phyloP scores from a whole-genome alignment of 495 filamentous ascomycete genomes.

The Pseudomonodictys pantanalensis region DNA sequence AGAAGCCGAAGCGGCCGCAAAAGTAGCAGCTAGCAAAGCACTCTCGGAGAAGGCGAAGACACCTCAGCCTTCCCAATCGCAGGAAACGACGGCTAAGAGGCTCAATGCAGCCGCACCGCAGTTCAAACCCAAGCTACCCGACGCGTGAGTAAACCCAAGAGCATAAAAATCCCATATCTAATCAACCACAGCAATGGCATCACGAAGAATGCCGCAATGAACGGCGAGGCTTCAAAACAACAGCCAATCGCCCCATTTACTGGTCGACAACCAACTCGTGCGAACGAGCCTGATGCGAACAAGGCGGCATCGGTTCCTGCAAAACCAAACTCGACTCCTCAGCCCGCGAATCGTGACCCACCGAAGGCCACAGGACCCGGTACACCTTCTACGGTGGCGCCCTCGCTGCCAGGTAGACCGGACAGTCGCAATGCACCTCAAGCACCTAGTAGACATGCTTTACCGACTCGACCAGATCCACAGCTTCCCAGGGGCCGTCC shows the following conservation, averaged over 20 bases:
- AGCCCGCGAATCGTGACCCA: neutral
- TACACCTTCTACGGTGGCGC: neutral
- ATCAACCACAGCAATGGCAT: slow-evolving; percentile 17
- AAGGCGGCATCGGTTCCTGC: no score
- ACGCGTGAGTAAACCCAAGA: slow-evolving; percentile 21
- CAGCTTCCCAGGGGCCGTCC: slow-evolving; percentile 21
- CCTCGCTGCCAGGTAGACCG: slow-evolving; percentile 1
- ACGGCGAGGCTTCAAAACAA: slow-evolving; percentile 14
- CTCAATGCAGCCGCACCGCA: slow-evolving; percentile 36
- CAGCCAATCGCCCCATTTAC: no score
- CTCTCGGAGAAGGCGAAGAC: slow-evolving; percentile 26
- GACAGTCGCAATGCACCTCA: slow-evolving; percentile 10
- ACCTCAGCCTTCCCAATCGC: slow-evolving; percentile 31
- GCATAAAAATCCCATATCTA: neutral
- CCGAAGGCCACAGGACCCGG: neutral
- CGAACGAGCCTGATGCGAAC: neutral
- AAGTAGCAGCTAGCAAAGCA: neutral
- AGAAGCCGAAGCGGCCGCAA: slow-evolving; percentile 19
- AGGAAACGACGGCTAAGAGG: neutral
- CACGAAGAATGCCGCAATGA: slow-evolving; percentile 14
- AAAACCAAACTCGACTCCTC: no score
- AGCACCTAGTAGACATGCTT: slow-evolving; percentile 19
- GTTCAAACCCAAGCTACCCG: slow-evolving; percentile 32
- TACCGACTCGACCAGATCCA: slow-evolving; percentile 33
- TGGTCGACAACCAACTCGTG: neutral